Conservation (phyloP, 2,329 filamentous ascomycete species). For the Sclerotinia borealis region DNA sequence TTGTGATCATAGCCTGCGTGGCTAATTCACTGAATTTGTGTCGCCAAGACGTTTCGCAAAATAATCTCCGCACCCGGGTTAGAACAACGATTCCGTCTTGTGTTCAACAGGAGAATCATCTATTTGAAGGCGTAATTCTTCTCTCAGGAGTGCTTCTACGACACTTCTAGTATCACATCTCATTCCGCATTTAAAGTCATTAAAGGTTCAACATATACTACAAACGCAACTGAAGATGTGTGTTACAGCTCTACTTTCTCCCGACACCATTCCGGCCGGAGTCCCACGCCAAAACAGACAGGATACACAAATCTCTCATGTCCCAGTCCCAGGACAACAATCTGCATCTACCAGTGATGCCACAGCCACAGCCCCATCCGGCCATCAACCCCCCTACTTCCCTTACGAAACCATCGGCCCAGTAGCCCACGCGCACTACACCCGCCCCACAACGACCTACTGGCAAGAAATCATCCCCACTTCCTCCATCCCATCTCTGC, state of each 20-base stretch:
- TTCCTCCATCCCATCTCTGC: not conserved
- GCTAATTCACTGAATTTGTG: not conserved
- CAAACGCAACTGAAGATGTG: not conserved
- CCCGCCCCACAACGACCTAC: not conserved
- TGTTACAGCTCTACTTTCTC: not conserved
- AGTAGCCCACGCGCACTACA: not conserved
- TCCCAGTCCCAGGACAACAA: not conserved
- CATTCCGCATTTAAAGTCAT: not conserved
- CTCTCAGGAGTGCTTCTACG: not conserved
- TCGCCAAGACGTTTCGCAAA: not conserved
- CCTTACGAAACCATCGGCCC: not conserved
- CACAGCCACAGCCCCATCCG: not conserved
- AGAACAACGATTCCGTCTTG: not conserved
- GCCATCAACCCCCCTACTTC: not conserved
- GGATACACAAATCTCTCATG: not conserved
- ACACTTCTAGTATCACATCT: not conserved
- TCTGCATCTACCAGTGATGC: not conserved
- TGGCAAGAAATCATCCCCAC: conserved; percentile 4
- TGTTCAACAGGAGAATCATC: not conserved
- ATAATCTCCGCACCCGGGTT: not conserved
- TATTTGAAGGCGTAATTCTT: not conserved
- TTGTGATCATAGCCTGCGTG: not conserved
- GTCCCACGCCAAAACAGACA: not conserved
- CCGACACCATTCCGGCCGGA: not conserved
- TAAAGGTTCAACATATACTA: not conserved